phyloP scores from a whole-genome alignment of 2,329 filamentous ascomycete species.

The Pyrenophora seminiperda region DNA sequence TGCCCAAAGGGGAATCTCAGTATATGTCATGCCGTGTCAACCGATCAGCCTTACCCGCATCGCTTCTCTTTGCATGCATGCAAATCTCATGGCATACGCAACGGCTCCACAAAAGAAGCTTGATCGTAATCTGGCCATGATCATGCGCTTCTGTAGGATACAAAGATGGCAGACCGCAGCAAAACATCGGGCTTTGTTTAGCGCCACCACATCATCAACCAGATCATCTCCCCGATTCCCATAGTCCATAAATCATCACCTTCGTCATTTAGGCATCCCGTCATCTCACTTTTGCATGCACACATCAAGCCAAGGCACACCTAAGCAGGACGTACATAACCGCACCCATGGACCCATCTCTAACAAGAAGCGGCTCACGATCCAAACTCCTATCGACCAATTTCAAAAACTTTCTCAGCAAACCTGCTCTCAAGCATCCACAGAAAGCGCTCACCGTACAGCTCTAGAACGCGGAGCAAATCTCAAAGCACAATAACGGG shows the following conservation, averaged over 20 bases:
- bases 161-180: background rate
- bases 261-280: slow-evolving; percentile 7
- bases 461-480: slow-evolving; percentile 31
- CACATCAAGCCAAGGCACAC: background rate
- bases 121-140: background rate
- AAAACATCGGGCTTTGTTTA: background rate
- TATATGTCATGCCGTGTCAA: slow-evolving; percentile 8
- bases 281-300: slow-evolving; percentile 5
- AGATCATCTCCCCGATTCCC: slow-evolving; percentile 1
- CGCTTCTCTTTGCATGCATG: background rate
- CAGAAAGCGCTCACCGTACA: slow-evolving; percentile 33
- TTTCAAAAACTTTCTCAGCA: slow-evolving; percentile 27
- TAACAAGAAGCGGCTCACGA: slow-evolving; percentile 18
- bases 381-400: slow-evolving; percentile 20
- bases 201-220: background rate
- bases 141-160: background rate
- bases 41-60: slow-evolving; percentile 7
- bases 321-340: background rate
- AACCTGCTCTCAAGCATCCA: slow-evolving; percentile 29
- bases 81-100: slow-evolving; percentile 12
- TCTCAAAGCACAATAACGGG: slow-evolving; percentile 1
- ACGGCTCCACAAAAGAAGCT: slow-evolving; percentile 3
- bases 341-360: slow-evolving; percentile 5
- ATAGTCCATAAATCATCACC: slow-evolving; percentile 8
- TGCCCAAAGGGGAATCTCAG: slow-evolving; percentile 1